phyloP scores from a whole-genome alignment of 345 rosid genomes.

The Euphorbia pulcherrima region DNA sequence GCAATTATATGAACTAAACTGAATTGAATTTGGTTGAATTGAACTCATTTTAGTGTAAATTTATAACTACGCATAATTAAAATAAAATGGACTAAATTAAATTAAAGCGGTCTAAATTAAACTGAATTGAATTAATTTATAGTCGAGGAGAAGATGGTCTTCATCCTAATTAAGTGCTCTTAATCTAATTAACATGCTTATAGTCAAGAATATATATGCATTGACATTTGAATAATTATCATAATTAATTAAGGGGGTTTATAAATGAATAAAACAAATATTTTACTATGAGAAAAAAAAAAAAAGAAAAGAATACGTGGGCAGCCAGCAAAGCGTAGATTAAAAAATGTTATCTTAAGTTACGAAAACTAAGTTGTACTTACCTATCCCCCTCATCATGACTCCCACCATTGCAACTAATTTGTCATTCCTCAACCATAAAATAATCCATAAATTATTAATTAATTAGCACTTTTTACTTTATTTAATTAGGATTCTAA shows the following conservation, averaged over 20 bases:
- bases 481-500: slow-evolving; percentile 4
- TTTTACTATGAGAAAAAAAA: not conserved
- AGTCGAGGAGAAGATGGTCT: too few relatives aligned
- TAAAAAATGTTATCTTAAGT: slow-evolving; percentile 36
- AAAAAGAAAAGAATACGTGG: slow-evolving; percentile 14
- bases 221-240: not conserved
- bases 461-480: slow-evolving; percentile 20
- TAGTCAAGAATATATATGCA: not conserved
- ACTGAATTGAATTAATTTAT: too few relatives aligned
- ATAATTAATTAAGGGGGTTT: not conserved
- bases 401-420: slow-evolving; percentile 29
- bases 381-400: slow-evolving; percentile 31
- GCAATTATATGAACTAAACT: too few relatives aligned
- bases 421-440: not conserved
- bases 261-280: not conserved
- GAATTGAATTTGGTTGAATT: too few relatives aligned
- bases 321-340: slow-evolving; percentile 29
- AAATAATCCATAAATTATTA: too few relatives aligned
- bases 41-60: too few relatives aligned
- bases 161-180: not conserved
- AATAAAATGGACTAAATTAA: too few relatives aligned
- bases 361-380: slow-evolving; percentile 38
- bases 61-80: too few relatives aligned
- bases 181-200: not conserved
- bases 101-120: too few relatives aligned